These are phyloP conservation scores for Periglandula ipomoeae DNA, from an alignment of 2,329 filamentous ascomycete genomes.

Conservation along the genomic window DNA sequence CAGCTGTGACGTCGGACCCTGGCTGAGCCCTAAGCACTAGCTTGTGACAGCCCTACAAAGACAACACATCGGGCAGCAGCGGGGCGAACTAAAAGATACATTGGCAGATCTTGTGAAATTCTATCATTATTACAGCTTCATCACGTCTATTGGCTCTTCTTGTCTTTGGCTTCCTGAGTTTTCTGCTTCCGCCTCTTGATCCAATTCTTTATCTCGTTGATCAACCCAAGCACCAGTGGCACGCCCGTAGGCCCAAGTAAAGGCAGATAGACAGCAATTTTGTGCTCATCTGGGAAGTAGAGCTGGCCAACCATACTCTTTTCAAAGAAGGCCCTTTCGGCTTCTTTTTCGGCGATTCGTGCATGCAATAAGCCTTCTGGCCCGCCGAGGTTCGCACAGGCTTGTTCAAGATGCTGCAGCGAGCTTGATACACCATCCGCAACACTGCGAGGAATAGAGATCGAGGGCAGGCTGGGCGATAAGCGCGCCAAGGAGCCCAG, in stretches of 20 bases:
- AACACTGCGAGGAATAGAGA: constrained; percentile 82
- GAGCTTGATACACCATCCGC: constrained; percentile 77
- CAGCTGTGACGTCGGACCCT: background rate
- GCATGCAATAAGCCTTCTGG: constrained; percentile 68
- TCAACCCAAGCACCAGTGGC: constrained; percentile 70
- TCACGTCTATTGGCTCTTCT: constrained; percentile 23
- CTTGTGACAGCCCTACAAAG: no score
- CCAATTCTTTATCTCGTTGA: constrained; percentile 71
- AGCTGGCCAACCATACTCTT: constrained; percentile 98
- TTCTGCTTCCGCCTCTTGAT: constrained; percentile 36
- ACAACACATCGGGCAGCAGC: no score
- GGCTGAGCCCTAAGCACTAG: no score
- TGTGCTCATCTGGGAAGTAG: constrained; percentile 98
- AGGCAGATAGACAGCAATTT: constrained; percentile 90
- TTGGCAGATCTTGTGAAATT: background rate
- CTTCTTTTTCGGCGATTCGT: constrained; percentile 75
- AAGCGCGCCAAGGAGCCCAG: constrained; percentile 87
- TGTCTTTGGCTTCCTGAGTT: constrained; percentile 29
- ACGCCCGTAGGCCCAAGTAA: constrained; percentile 85
- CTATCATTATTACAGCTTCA: background rate
- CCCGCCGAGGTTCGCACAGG: constrained; percentile 62
- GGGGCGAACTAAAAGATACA: no score
- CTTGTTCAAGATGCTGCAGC: constrained; percentile 65
- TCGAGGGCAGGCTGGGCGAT: constrained; percentile 73
- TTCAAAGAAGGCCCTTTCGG: constrained; percentile 93